phyloP scores from a whole-genome alignment of 2,329 filamentous ascomycete genomes.

The Aspergillus calidoustus region DNA sequence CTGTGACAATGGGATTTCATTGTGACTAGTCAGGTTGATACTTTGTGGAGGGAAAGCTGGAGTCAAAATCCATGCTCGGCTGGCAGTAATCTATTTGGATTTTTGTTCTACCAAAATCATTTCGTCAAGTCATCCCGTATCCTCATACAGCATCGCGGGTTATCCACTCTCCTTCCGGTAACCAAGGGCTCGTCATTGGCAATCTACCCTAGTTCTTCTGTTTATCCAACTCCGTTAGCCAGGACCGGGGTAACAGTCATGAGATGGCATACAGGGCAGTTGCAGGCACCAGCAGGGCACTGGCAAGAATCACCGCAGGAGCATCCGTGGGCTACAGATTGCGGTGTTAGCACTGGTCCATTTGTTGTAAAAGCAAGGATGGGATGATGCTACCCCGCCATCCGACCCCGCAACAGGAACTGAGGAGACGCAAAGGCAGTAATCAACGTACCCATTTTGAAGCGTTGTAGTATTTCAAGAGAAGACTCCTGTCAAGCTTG shows the following conservation, averaged over 20 bases:
- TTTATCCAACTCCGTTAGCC: not conserved
- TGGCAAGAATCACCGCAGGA: constrained; percentile 47
- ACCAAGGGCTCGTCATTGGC: not conserved
- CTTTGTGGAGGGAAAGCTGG: not conserved
- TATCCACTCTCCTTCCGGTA: not conserved
- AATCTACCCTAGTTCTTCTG: constrained; percentile 13
- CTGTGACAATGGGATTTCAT: not conserved
- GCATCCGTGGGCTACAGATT: constrained; percentile 40
- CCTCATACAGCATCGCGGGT: constrained; percentile 1
- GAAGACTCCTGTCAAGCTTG: not conserved
- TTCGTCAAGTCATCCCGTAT: not conserved
- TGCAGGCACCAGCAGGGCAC: constrained; percentile 46
- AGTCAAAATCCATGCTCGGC: not conserved
- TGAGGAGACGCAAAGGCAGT: not conserved
- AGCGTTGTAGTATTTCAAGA: constrained; percentile 13
- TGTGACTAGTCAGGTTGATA: not conserved
- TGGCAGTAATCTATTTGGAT: not conserved
- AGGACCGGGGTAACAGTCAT: not conserved
- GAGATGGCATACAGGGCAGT: constrained; percentile 42
- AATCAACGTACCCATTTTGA: constrained; percentile 18
- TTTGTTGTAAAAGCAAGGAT: not conserved
- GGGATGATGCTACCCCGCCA: constrained; percentile 13
- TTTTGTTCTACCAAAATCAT: not conserved
- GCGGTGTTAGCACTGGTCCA: not conserved
- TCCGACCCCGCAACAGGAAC: constrained; percentile 9